phyloP scores from a whole-genome alignment of 1,139 yeast species.

The Magnusiomyces clavatus region DNA sequence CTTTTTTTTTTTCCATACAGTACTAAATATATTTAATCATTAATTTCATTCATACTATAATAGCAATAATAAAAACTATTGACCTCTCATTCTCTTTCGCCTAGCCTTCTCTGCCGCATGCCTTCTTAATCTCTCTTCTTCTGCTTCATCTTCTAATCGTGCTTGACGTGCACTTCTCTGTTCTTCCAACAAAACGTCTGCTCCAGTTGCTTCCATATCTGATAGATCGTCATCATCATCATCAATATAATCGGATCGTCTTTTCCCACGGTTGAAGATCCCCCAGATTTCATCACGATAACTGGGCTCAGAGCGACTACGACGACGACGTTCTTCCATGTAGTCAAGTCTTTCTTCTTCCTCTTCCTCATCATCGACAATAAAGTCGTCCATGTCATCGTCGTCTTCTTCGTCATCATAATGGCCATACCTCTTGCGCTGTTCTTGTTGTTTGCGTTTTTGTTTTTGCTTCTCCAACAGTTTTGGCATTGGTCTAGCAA shows the following conservation, averaged over 20 bases:
- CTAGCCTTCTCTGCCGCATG: conserved; percentile 38
- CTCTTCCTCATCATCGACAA: conserved; percentile 32
- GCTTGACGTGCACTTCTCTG: conserved; percentile 54
- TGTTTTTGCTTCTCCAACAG: conserved; percentile 18
- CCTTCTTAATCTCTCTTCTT: conserved; percentile 50
- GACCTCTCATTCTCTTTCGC: conserved; percentile 4
- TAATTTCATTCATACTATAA: too few species aligned
- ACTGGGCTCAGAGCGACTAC: conserved; percentile 2
- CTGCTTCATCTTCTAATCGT: conserved; percentile 56
- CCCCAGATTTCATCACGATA: conserved; percentile 83
- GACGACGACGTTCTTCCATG: conserved; percentile 11
- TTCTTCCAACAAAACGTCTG: conserved; percentile 79
- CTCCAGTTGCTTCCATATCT: conserved; percentile 94
- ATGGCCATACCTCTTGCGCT: conserved; percentile 2
- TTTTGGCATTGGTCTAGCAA: conserved; percentile 27
- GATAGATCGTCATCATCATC: conserved; percentile 54
- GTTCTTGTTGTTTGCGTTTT: conserved; percentile 6
- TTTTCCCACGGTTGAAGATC: conserved; percentile 62
- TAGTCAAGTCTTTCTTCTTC: conserved; percentile 19
- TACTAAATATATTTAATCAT: too few species aligned
- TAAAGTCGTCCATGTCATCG: conserved; percentile 31
- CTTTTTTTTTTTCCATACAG: too few species aligned
- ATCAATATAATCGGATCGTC: conserved; percentile 38
- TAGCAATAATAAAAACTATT: too few species aligned
- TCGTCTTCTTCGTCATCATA: conserved; percentile 19